Evolutionary conservation across 768 basidiomycete species (phyloP), one percentile per base, ranked within the genome.

Genomic region (Gelatoporia subvermispora): DNA sequence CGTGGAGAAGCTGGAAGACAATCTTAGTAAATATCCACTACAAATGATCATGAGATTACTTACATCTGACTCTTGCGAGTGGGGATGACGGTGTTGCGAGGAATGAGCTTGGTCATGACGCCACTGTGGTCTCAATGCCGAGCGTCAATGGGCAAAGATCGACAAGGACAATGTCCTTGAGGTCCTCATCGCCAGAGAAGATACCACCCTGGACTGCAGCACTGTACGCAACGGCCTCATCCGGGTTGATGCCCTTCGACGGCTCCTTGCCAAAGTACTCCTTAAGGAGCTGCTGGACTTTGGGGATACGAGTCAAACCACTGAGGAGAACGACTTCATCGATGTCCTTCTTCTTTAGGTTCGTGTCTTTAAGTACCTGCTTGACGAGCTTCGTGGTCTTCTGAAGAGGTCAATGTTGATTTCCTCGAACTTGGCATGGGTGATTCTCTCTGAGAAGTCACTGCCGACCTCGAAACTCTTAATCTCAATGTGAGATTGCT

Each of bases 371-470:
- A 58, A 97, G 74, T 21, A 96, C 94, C 68, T 95, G 93, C 68
- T 96, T 93, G 49, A 96, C 93, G 94, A 93, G 74, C 92, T 92
- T 88, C 96, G 89, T 31, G 94, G 96, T 79, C 92, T 93, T 61
- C 93, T 78, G 86, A 97, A 96, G 44, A 96, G 81, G 62, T 97
- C 94, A 74, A 94, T 85, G 81, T 94, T 94, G 54, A 95, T 76
- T 67, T 97, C 93, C 68, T 96, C 94, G 64, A 96, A 96, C 71
- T 95, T 96, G 74, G 94, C 94, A 48, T 94, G 82, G 43, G 93
- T 96, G 23, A 96, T 79, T 4, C 88, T 90, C 77, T 95, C 93
- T 28, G 90, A 87, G 59, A 95, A 90, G 74, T 96, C 93, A 56
- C 93, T 92, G 53, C 93, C 93, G 58, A 84, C 82, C 67, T 93